A percentile compares a stretch with the other conserved stretches of the same genome.
phyloP scores from a whole-genome alignment of 768 basidiomycete genomes.

The Mycena kentingensis region DNA sequence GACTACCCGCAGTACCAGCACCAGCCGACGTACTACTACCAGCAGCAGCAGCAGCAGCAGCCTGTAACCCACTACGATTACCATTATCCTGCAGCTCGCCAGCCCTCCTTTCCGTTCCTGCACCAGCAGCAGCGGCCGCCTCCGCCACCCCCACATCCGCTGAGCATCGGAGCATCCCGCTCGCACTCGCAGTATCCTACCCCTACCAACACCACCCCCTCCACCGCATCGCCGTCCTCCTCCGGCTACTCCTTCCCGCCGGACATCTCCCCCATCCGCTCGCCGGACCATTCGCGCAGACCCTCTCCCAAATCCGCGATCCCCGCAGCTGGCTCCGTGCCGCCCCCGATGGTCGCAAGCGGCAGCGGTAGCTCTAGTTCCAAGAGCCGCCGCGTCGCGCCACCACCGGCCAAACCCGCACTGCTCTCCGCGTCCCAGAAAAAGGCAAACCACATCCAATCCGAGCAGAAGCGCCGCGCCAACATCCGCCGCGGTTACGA shows the following conservation, averaged over 20 bases:
- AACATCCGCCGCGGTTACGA: slow-evolving; percentile 91
- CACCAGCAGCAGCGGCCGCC: slow-evolving; percentile 26
- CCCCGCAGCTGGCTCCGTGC: slow-evolving; percentile 18
- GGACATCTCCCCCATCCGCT: slow-evolving; percentile 14
- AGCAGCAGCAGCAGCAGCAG: slow-evolving; percentile 22
- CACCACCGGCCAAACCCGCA: slow-evolving; percentile 38
- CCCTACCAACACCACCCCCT: slow-evolving; percentile 12
- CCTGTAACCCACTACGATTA: slow-evolving; percentile 25
- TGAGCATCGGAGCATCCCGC: slow-evolving; percentile 8
- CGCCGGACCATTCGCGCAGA: slow-evolving; percentile 14
- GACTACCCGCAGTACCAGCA: slow-evolving; percentile 45
- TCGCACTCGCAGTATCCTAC: slow-evolving; percentile 26
- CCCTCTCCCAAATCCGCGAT: slow-evolving; percentile 36
- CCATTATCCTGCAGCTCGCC: slow-evolving; percentile 19
- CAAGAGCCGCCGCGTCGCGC: slow-evolving; percentile 15
- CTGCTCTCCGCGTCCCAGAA: slow-evolving; percentile 84
- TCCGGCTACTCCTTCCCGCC: slow-evolving; percentile 27
- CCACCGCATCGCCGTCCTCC: slow-evolving; percentile 24
- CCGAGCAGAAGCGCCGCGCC: slow-evolving; percentile 90
- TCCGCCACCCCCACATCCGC: slow-evolving; percentile 12
- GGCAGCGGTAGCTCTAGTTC: too few species aligned
- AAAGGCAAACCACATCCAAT: slow-evolving; percentile 91
- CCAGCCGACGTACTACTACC: slow-evolving; percentile 23
- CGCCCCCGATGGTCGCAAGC: slow-evolving; percentile 10
- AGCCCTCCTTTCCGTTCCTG: slow-evolving; percentile 25